These are phyloP conservation scores for Chiua virens DNA, from an alignment of 768 basidiomycete species.

Conservation along the genomic window DNA sequence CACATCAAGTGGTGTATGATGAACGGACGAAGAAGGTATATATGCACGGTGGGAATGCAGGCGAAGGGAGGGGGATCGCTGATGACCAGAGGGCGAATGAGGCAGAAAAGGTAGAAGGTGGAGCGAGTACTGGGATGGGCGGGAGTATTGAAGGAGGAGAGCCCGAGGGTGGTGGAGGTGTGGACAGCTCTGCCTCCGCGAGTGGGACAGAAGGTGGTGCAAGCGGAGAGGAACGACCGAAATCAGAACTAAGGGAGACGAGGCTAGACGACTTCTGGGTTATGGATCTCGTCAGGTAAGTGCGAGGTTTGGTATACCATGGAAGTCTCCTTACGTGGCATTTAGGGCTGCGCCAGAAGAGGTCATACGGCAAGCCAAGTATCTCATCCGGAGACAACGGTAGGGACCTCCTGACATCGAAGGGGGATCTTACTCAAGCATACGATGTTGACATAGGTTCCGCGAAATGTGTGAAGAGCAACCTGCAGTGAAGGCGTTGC, in stretches of 20 bases:
- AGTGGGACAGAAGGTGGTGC: conserved; percentile 16
- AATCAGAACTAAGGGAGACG: conserved; percentile 32
- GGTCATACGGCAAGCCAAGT: conserved; percentile 61
- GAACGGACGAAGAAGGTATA: conserved; percentile 53
- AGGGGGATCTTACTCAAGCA: not conserved
- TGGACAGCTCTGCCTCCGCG: not conserved
- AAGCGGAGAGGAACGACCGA: conserved; percentile 8
- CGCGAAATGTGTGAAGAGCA: conserved; percentile 76
- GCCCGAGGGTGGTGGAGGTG: not conserved
- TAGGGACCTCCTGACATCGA: conserved; percentile 31
- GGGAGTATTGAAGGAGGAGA: not conserved
- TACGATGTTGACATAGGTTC: conserved; percentile 48
- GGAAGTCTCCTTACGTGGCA: not conserved
- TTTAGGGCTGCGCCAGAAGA: conserved; percentile 61
- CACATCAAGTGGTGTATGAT: conserved; percentile 79
- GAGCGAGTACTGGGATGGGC: not conserved
- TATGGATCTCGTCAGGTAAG: conserved; percentile 66
- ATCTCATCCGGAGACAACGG: conserved; percentile 72
- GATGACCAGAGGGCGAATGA: conserved; percentile 28
- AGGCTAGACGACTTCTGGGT: conserved; percentile 79
- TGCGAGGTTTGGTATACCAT: not conserved
- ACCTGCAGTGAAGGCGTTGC: conserved; percentile 59
- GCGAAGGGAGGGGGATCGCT: conserved; percentile 29
- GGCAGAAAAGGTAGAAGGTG: not conserved
- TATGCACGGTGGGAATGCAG: conserved; percentile 79